Conservation (phyloP, 352 stramenopile species). For the Phytophthora parvispora region DNA sequence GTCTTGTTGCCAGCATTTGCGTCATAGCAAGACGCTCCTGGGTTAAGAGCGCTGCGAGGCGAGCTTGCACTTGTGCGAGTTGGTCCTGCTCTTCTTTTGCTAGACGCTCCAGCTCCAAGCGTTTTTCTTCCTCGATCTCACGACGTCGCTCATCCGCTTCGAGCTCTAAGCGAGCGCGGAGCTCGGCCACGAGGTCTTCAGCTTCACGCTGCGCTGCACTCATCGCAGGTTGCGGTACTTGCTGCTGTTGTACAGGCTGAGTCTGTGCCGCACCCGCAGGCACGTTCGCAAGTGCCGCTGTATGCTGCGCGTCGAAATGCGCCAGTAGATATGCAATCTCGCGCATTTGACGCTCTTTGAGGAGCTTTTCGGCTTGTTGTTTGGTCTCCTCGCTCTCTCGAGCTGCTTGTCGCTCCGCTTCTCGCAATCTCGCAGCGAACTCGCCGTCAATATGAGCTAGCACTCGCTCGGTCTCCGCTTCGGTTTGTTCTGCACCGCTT, state of each 20-base stretch:
- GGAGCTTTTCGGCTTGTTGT: constrained; percentile 24
- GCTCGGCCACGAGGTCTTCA: constrained; percentile 54
- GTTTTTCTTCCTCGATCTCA: constrained; percentile 52
- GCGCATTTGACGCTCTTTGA: constrained; percentile 54
- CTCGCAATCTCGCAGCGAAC: constrained; percentile 51
- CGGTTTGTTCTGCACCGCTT: background rate
- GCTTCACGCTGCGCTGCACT: constrained; percentile 17
- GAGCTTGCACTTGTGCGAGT: constrained; percentile 31
- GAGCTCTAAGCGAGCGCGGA: constrained; percentile 58
- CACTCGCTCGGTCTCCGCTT: constrained; percentile 16
- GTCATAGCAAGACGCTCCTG: constrained; percentile 52
- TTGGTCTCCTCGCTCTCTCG: constrained; percentile 40
- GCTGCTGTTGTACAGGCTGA: constrained; percentile 14
- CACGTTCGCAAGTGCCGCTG: constrained; percentile 19
- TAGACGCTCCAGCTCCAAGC: constrained; percentile 36
- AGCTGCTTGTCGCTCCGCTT: constrained; percentile 40
- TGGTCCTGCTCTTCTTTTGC: constrained; percentile 31
- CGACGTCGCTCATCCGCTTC: constrained; percentile 58
- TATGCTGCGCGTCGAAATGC: constrained; percentile 47
- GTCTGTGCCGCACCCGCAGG: background rate
- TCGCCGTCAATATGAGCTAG: constrained; percentile 51
- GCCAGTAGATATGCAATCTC: constrained; percentile 59
- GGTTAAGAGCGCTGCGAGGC: constrained; percentile 35
- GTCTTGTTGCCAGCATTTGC: constrained; percentile 33
- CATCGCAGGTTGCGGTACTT: constrained; percentile 7